Evolutionary conservation across 345 rosid genomes (phyloP).

Genomic region (Brassica incana): DNA sequence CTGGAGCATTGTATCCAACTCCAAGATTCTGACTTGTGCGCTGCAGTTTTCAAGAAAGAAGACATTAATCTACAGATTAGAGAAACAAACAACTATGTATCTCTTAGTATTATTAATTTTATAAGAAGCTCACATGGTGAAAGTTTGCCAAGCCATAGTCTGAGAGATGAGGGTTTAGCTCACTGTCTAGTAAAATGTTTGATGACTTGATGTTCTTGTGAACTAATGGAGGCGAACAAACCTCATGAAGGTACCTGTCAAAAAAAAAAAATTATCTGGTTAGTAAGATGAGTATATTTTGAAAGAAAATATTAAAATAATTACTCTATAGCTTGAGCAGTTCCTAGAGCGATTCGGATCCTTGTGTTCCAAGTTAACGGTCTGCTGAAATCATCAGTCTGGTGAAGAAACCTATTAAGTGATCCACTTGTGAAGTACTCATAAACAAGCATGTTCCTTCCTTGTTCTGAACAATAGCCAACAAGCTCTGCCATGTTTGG

Average conservation of each 20-base stretch:
- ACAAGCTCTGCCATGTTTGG: constrained; percentile 73
- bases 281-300: neutral
- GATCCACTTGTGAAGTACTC: constrained; percentile 86
- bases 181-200: constrained; percentile 81
- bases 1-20: constrained; percentile 92
- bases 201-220: constrained; percentile 97
- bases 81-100: neutral
- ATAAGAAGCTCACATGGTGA: constrained; percentile 55
- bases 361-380: constrained; percentile 98
- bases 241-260: constrained; percentile 88
- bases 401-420: constrained; percentile 79
- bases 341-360: constrained; percentile 79
- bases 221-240: constrained; percentile 75
- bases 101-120: neutral
- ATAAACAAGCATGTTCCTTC: constrained; percentile 66
- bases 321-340: constrained; percentile 88
- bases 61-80: neutral
- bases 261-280: neutral
- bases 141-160: constrained; percentile 84
- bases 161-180: constrained; percentile 74
- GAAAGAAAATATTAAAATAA: constrained; percentile 12
- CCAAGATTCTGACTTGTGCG: constrained; percentile 88
- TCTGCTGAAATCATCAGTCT: constrained; percentile 84
- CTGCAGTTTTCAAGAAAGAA: constrained; percentile 40
- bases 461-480: constrained; percentile 83